phyloP scores from a whole-genome alignment of 2,329 filamentous ascomycete genomes.

The Bipolaris sorokiniana region DNA sequence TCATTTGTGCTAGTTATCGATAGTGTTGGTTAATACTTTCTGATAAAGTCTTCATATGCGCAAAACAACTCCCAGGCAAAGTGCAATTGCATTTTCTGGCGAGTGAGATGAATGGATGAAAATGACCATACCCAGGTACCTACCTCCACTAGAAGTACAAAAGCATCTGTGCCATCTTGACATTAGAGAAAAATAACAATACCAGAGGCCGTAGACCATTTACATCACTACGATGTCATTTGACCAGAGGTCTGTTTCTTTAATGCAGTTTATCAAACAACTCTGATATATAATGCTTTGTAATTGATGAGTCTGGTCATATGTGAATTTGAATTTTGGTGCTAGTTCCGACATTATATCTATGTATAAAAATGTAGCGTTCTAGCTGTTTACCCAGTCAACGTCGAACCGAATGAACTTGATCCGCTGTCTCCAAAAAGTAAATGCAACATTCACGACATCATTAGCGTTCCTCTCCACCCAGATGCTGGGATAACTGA shows the following conservation, averaged over 20 bases:
- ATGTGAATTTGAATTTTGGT: too few species aligned
- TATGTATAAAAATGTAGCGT: neutral
- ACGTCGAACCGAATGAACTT: neutral
- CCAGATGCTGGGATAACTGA: neutral
- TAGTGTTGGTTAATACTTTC: too few species aligned
- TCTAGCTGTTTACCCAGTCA: neutral
- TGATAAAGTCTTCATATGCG: too few species aligned
- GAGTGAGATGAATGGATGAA: too few species aligned
- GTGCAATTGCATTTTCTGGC: too few species aligned
- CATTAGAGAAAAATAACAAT: too few species aligned
- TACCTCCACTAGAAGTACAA: too few species aligned
- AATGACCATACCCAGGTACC: too few species aligned
- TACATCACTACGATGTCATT: neutral
- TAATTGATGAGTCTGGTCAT: too few species aligned
- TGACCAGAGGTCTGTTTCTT: neutral
- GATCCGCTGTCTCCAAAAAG: neutral
- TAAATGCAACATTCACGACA: neutral
- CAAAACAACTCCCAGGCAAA: too few species aligned
- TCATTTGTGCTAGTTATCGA: too few species aligned
- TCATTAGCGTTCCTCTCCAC: neutral
- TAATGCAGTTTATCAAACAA: neutral
- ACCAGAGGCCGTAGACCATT: neutral
- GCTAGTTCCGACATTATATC: neutral
- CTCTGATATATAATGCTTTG: neutral
- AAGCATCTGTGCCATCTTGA: too few species aligned